Conservation (phyloP, 805 yeast species). For the Blastobotrys parvus region DNA sequence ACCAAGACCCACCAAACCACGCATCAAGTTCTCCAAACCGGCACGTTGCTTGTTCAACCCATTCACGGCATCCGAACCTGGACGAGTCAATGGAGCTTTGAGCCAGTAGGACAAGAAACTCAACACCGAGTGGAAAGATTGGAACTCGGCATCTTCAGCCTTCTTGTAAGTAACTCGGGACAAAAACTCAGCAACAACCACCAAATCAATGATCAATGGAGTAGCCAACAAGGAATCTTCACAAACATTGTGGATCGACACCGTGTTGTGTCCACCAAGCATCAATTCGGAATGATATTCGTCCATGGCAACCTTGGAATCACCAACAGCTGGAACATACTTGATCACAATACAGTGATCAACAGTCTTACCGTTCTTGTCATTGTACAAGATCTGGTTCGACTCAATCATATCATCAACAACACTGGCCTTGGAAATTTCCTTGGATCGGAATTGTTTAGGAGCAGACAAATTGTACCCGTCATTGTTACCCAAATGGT, state of each 20-base stretch:
- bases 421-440: slow-evolving; percentile 85
- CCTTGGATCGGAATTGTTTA: slow-evolving; percentile 90
- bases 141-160: slow-evolving; percentile 39
- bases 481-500: slow-evolving; percentile 94
- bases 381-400: slow-evolving; percentile 75
- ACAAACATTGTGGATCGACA: slow-evolving; percentile 90
- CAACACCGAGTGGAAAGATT: slow-evolving; percentile 73
- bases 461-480: slow-evolving; percentile 90
- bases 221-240: slow-evolving; percentile 94
- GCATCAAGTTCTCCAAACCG: slow-evolving; percentile 83
- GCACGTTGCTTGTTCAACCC: slow-evolving; percentile 92
- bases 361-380: slow-evolving; percentile 64
- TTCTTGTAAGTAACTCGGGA: slow-evolving; percentile 74
- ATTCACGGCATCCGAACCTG: slow-evolving; percentile 83
- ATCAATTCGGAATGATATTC: slow-evolving; percentile 94
- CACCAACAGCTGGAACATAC: slow-evolving; percentile 90
- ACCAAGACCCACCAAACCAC: slow-evolving; percentile 84
- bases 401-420: slow-evolving; percentile 91
- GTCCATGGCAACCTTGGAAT: slow-evolving; percentile 96
- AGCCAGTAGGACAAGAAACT: slow-evolving; percentile 90
- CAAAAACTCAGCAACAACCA: slow-evolving; percentile 82
- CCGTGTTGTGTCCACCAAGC: slow-evolving; percentile 96
- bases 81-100: slow-evolving; percentile 90
- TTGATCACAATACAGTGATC: slow-evolving; percentile 96
- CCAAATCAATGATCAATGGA: slow-evolving; percentile 86